phyloP scores from a whole-genome alignment of 2,329 filamentous ascomycete genomes.

The Sordariomycetes sp. region DNA sequence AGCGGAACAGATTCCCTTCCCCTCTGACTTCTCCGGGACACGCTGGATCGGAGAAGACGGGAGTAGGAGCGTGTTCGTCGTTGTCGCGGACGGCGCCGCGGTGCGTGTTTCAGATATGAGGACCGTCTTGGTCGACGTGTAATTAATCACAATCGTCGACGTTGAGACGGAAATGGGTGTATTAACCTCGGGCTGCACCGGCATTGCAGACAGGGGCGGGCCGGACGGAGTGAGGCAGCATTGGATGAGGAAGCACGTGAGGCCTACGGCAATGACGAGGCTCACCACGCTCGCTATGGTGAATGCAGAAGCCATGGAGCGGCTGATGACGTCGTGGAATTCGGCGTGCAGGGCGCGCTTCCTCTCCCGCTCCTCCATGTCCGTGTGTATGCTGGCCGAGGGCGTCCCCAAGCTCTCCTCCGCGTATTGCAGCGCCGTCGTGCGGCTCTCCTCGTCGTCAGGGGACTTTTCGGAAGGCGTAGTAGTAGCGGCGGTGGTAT shows the following conservation, averaged over 20 bases:
- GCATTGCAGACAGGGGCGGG: neutral
- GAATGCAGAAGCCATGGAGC: neutral
- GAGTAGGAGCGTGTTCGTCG: neutral
- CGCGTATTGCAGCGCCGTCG: constrained; percentile 30
- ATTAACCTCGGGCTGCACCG: neutral
- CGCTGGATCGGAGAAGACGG: neutral
- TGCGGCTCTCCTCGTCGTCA: neutral
- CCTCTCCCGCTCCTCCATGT: neutral
- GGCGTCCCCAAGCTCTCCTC: constrained; percentile 32
- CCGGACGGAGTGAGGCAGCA: neutral
- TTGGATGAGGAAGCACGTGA: neutral
- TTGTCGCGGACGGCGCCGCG: neutral
- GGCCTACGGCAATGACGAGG: neutral
- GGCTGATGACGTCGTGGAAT: neutral
- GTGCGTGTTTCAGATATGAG: constrained; percentile 10
- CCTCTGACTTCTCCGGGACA: constrained; percentile 8
- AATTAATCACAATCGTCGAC: constrained; percentile 20
- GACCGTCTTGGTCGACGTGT: constrained; percentile 22
- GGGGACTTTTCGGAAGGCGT: neutral
- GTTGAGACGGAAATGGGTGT: constrained; percentile 7
- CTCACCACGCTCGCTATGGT: neutral
- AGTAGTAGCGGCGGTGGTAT: neutral
- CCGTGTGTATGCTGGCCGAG: constrained; percentile 10
- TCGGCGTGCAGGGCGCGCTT: neutral
- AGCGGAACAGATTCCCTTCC: constrained; percentile 26